Conservation (phyloP, 345 rosid species). For the Fremontodendron californicum region DNA sequence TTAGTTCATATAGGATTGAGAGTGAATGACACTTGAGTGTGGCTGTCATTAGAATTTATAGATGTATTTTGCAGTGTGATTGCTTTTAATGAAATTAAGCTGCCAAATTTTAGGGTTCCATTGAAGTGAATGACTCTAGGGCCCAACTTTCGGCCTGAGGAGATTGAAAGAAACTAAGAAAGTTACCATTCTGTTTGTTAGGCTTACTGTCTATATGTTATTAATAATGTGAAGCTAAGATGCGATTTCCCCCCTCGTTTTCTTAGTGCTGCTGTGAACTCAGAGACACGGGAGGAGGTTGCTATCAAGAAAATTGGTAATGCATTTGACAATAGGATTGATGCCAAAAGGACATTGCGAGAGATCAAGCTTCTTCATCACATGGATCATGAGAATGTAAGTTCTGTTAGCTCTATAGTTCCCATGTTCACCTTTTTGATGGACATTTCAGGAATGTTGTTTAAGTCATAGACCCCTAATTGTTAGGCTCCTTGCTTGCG, state of each 20-base stretch:
- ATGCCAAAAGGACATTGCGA: conserved; percentile 87
- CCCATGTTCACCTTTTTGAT: not conserved
- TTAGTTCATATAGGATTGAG: not conserved
- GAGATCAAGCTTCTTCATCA: conserved; percentile 91
- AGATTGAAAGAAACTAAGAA: not conserved
- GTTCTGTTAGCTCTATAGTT: conserved; percentile 16
- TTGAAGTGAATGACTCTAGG: not conserved
- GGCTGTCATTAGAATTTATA: not conserved
- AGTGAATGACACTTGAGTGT: not conserved
- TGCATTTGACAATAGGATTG: conserved; percentile 88
- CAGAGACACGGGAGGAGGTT: too few relatives aligned
- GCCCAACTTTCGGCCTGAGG: not conserved
- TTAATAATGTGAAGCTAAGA: conserved; percentile 2
- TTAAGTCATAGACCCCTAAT: not conserved
- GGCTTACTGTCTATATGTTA: conserved; percentile 11
- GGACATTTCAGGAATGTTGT: not conserved
- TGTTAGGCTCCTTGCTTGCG: not conserved
- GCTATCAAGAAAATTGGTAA: too few relatives aligned
- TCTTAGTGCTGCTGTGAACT: conserved; percentile 78
- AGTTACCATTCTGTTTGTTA: conserved; percentile 7
- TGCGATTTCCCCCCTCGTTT: conserved; percentile 18
- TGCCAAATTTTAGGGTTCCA: not conserved
- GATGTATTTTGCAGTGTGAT: not conserved
- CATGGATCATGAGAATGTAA: conserved; percentile 94
- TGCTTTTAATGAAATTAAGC: not conserved